These are phyloP conservation scores for Westerdykella sp. DNA, from an alignment of 2,329 filamentous ascomycete genomes.

Conservation along the genomic window DNA sequence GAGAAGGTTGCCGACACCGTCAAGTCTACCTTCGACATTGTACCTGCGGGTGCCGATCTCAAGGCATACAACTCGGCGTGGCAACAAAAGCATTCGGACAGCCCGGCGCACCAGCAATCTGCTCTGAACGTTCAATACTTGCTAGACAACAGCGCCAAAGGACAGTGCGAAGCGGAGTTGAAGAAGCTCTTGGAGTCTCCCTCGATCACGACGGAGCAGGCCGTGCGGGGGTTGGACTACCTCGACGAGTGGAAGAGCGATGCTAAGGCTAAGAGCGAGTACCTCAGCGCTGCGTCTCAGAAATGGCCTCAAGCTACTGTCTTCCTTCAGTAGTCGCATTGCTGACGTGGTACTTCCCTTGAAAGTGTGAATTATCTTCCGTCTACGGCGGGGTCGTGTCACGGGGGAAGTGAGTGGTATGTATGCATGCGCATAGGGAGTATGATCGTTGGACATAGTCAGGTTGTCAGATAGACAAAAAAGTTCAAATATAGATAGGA, in stretches of 20 bases:
- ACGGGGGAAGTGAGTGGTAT: too few species aligned
- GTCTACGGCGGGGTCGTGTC: too few species aligned
- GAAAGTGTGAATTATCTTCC: too few species aligned
- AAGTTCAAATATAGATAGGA: too few species aligned
- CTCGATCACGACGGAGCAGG: slow-evolving; percentile 51
- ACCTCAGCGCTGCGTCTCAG: slow-evolving; percentile 36
- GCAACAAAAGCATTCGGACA: slow-evolving; percentile 55
- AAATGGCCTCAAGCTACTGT: slow-evolving; percentile 37
- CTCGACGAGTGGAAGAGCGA: slow-evolving; percentile 49
- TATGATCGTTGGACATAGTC: too few species aligned
- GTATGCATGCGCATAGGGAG: too few species aligned
- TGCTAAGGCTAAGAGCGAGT: slow-evolving; percentile 45
- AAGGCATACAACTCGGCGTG: slow-evolving; percentile 62
- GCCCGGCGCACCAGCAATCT: slow-evolving; percentile 57
- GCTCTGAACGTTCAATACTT: slow-evolving; percentile 55
- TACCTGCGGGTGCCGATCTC: slow-evolving; percentile 52
- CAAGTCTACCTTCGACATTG: slow-evolving; percentile 58
- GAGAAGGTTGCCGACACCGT: slow-evolving; percentile 64
- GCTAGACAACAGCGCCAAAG: slow-evolving; percentile 52
- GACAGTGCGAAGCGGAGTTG: slow-evolving; percentile 57
- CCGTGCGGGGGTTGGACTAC: slow-evolving; percentile 48
- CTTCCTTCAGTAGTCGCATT: slow-evolving; percentile 15
- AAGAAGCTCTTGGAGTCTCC: slow-evolving; percentile 51
- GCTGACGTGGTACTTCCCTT: too few species aligned
- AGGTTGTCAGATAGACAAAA: too few species aligned